These are phyloP conservation scores for Lasiosphaeris hirsuta DNA, from an alignment of 495 filamentous ascomycete species.

Conservation along the genomic window DNA sequence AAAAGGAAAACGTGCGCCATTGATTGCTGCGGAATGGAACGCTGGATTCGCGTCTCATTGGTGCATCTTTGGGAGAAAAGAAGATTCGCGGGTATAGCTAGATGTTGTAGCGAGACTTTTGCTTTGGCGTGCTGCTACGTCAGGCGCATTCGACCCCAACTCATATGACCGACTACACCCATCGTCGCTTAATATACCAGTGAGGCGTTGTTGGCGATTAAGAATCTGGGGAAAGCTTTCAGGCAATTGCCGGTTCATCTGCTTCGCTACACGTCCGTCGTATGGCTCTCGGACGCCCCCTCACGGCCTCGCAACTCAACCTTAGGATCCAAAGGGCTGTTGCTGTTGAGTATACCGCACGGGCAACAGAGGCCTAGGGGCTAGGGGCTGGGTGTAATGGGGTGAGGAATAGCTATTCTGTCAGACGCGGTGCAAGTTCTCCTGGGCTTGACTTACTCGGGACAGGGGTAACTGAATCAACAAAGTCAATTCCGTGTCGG, in stretches of 20 bases:
- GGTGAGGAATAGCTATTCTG: too few relatives aligned
- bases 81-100: constrained; percentile 18
- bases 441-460: neutral
- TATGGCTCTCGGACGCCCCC: too few relatives aligned
- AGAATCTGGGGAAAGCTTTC: constrained; percentile 1
- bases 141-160: neutral
- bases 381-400: too few relatives aligned
- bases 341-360: too few relatives aligned
- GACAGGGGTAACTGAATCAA: neutral
- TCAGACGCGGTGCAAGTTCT: neutral
- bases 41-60: constrained; percentile 19
- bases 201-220: too few relatives aligned
- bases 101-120: neutral
- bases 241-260: neutral
- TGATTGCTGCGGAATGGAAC: constrained; percentile 31
- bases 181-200: too few relatives aligned
- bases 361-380: too few relatives aligned
- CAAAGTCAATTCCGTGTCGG: neutral
- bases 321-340: too few relatives aligned
- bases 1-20: constrained; percentile 24
- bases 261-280: neutral
- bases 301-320: too few relatives aligned
- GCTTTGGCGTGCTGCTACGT: neutral
- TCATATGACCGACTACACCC: constrained; percentile 1
- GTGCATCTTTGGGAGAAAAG: constrained; percentile 1